Base-by-base conservation (phyloP, 192 early-diverging fungal species). In the Kappamyces sp. region DNA sequence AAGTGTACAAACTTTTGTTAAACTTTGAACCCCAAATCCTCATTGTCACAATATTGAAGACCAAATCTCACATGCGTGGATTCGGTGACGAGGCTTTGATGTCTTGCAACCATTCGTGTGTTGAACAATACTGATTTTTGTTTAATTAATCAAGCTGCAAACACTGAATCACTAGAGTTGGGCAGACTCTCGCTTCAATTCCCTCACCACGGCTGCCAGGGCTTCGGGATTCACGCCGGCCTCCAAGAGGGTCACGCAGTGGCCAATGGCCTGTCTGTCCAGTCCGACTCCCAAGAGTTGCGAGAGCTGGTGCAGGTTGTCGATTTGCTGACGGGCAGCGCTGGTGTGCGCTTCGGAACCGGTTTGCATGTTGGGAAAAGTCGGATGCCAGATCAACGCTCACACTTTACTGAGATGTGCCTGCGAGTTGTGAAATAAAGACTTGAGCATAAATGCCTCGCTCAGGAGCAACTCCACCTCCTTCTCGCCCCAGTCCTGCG, bases 391-490 rank as follows among this genome's bases (percentile, higher is more conserved):
- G 22, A 22, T 22, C 22, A 22, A 22, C 22, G 22, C 22, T 22
- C 22, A 42, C 54, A 37, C 8, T 34, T 37, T 37, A 35, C 7
- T 74, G 46, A 90, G 77, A 67, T 98, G 95, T 60, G 75, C 88
- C 31, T 91, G 93, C 12, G 92, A 87, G 52, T 89, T 79, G 64
- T 94, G 91, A 70, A 94, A 99, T 34, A 98, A 77, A 3, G 80
- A 85, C 71, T 99, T 98, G 87, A 86, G 92, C 89, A 95, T 92
- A 68, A 86, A 99, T 2, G 94, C 96, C 61, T 99, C 93, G 0
- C 91, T 88, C 34, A 99, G 66, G 59, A 99, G 71, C 38, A 96
- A 68, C 69, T 99, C 93, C 31, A 98, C 86, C 60, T 99, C 94
- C 68, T 90, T 87, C 45, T 88, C 84, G 14, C 66, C 70, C 96